Conservation (phyloP, 2,329 filamentous ascomycete genomes). For the Calonectria hawksworthii region DNA sequence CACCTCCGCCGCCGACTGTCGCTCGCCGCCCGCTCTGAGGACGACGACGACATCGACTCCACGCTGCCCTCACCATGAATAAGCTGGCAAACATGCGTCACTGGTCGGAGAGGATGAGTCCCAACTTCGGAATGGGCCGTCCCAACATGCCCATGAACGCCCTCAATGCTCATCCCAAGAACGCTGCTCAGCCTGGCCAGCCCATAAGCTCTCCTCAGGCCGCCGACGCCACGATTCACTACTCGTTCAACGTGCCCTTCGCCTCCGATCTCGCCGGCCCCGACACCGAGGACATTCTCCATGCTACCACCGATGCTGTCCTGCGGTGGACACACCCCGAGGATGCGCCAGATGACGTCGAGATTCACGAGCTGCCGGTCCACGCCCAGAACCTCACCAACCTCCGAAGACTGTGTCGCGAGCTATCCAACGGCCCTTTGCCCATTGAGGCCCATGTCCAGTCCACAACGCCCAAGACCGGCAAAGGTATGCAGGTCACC, state of each 20-base stretch:
- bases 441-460: slow-evolving; percentile 88
- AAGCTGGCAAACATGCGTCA: slow-evolving; percentile 80
- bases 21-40: slow-evolving; percentile 43
- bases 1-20: slow-evolving; percentile 44
- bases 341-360: slow-evolving; percentile 85
- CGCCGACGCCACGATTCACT: slow-evolving; percentile 84
- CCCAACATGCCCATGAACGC: slow-evolving; percentile 69
- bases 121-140: slow-evolving; percentile 75
- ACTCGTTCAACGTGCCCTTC: slow-evolving; percentile 98
- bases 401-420: slow-evolving; percentile 83
- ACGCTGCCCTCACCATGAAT: slow-evolving; percentile 69
- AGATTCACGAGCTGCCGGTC: slow-evolving; percentile 91
- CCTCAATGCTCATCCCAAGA: slow-evolving; percentile 71
- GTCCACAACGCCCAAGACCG: slow-evolving; percentile 82
- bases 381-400: slow-evolving; percentile 89
- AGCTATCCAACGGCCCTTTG: slow-evolving; percentile 79
- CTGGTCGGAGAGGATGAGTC: slow-evolving; percentile 79
- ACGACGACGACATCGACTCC: slow-evolving; percentile 42
- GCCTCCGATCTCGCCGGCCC: slow-evolving; percentile 92
- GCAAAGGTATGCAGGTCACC: slow-evolving; percentile 78
- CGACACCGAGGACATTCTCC: slow-evolving; percentile 93
- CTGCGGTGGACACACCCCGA: slow-evolving; percentile 95
- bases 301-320: slow-evolving; percentile 89
- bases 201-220: slow-evolving; percentile 77
- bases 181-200: slow-evolving; percentile 64